Evolutionary conservation across 2,329 filamentous ascomycete species (phyloP).

Genomic region (Ophiocordyceps camponoti-saundersi): DNA sequence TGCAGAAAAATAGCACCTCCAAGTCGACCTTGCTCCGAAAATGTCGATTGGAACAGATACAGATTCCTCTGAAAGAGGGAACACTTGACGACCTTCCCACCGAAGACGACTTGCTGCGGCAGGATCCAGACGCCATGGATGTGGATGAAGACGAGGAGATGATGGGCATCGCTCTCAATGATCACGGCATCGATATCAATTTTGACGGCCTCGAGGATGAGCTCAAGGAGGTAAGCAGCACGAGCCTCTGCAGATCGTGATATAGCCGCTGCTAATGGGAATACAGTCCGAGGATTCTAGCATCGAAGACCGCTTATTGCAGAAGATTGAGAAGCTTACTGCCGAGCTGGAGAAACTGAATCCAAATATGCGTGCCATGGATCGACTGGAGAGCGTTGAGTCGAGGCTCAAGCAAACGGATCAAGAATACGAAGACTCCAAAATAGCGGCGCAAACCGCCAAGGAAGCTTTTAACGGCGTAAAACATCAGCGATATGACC

Average conservation of each 20-base stretch:
- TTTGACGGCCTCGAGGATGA: constrained; percentile 72
- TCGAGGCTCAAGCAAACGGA: constrained; percentile 69
- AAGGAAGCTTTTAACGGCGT: constrained; percentile 73
- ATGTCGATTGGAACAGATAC: constrained; percentile 87
- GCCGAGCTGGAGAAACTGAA: constrained; percentile 83
- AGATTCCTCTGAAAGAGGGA: constrained; percentile 58
- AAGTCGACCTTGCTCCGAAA: constrained; percentile 73
- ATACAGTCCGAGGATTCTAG: constrained; percentile 48
- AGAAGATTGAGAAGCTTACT: constrained; percentile 58
- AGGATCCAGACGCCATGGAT: constrained; percentile 82
- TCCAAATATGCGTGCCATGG: constrained; percentile 90
- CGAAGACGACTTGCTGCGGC: constrained; percentile 60
- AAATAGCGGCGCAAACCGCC: constrained; percentile 53
- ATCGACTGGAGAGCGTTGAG: constrained; percentile 76
- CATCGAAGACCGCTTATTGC: constrained; percentile 58
- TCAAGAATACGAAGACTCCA: constrained; percentile 76
- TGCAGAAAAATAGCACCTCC: constrained; percentile 69
- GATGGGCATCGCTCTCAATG: constrained; percentile 53
- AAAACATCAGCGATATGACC: constrained; percentile 66
- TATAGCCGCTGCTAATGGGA: neutral
- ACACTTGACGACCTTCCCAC: constrained; percentile 79
- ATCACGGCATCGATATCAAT: constrained; percentile 83
- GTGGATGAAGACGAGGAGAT: constrained; percentile 53
- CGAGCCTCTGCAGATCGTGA: neutral
- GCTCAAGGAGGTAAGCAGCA: constrained; percentile 49